Base-by-base conservation (phyloP, 805 yeast species). In the Ogataea pignaliae region DNA sequence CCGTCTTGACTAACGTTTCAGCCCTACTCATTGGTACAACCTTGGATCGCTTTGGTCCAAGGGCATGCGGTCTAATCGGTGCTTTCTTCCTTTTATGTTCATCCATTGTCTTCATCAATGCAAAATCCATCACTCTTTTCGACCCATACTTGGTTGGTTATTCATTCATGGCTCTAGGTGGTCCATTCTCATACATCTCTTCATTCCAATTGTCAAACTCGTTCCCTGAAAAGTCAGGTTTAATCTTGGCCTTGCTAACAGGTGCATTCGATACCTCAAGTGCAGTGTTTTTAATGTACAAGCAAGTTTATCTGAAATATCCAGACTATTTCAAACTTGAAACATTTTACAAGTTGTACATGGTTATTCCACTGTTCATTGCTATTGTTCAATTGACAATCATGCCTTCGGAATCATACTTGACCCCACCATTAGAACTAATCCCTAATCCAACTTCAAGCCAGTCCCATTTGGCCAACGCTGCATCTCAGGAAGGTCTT, bases 231-330 rank as follows among this genome's bases (percentile, higher is more conserved):
- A 69, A 69, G 41, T 72, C 78, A 15, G 83, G 83, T 8, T 60
- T 74, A 12, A 67, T 77, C 16, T 64, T 77, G 52, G 81, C 81
- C 17, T 61, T 77, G 36, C 57, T 77, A 44, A 76, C 81, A 1
- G 82, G 83, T 14, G 81, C 83, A 0, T 77, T 77, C 48, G 83
- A 77, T 59, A 75, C 82, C 10, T 75, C 81, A 3, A 72, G 78
- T 9, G 81, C 81, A 1, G 70, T 77, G 14, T 77, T 77, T 54
- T 63, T 77, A 54, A 38, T 75, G 38, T 77, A 76, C 63, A 70
- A 70, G 41, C 52, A 70, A 16, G 44, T 70, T 29, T 77, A 72
- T 60, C 51, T 56, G 37, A 53, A 48, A 13, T 52, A 68, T 13
- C 51, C 61, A 3, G 61, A 59, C 1, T 39, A 60, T 1, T 74